Base-by-base conservation (phyloP, 2,329 filamentous ascomycete species). In the Ophiostoma montium region DNA sequence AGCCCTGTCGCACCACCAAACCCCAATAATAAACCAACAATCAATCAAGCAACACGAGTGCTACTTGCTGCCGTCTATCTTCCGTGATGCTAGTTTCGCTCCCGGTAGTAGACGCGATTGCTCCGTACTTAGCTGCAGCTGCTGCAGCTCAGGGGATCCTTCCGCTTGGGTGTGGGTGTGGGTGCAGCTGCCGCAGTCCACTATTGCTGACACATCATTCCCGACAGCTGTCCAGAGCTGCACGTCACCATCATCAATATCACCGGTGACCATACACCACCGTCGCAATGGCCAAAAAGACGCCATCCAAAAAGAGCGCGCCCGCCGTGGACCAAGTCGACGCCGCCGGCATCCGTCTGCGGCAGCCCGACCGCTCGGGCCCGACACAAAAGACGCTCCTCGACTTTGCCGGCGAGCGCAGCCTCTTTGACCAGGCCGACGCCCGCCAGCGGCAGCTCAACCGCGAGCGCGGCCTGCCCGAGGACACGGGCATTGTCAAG, bases 371-470 rank as follows among this genome's bases (percentile, higher is more conserved):
- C 63, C 76, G 80, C 52, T 78, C 76, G 46, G 74, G 63, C 1
- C 80, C 71, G 0, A 66, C 66, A 5, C 71, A 78, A 39, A 74
- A 82, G 62, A 90, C 85, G 0, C 70, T 92, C n/a, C 70, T 88
- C 51, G 71, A 89, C 50, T 61, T 89, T 30, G 85, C 85, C 52
- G 71, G 82, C 48, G 74, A 86, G 55, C 73, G 75, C 55, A 61
- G 77, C 60, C 65, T 83, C 56, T 68, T 80, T 62, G 65, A 68
- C 48, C 63, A 71, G 62, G 68, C 71, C n/a, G 65, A 68, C 30
- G 58, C 60, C 50, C 59, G 64, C 53, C 61, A 67, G 59, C 62
- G 61, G 55, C 60, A 59, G 55, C 68, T 58, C 52, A 58, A 56
- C 52, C 55, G 50, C 30, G 49, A 56, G 46, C 55, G 56, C 18